Evolutionary conservation across 257 asterid genomes (phyloP), one percentile per base, ranked within the genome.

Genomic region (Asclepias syriaca): DNA sequence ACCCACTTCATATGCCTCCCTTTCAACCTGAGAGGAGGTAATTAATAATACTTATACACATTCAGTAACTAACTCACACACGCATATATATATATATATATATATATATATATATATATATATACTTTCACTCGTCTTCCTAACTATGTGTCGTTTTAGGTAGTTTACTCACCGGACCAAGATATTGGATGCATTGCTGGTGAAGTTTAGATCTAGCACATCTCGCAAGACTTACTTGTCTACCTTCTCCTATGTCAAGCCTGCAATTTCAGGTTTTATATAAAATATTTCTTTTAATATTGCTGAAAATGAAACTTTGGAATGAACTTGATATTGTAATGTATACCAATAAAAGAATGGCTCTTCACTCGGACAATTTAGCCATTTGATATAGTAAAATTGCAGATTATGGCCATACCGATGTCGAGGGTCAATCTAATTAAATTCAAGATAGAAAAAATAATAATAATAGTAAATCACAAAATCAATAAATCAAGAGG

Each of bases 321-420:
- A 14, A 60, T 60, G 66, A 59, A 60, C 66, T 60, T 60, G 10
- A 60, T 39, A 27, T 27, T 60, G 66, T 34, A 43, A 43, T 43
- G 48, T 6, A 7, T 43, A 90, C 98, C 98, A 92, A 80, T 88
- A 92, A 81, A 92, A 92, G 79, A 92, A 92, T 27, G 98, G 98
- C 69, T 90, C 94, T 77, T 69, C 83, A 61, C 96, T 88, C 72
- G 88, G 89, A 59, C 91, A 84, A n/a, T 84, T 88, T 77, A 90
- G 90, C 98, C 98, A 92, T 40, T 78, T 81, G 55, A 71, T 80
- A 50, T 88, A 92, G 76, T 88, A 92, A 64, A 88, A 87, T 15
- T 90, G 98, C 74, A 92, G 84, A 78, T 92, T 92, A 85, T 92
- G 96, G 32, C 98, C 98, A 54, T 92, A 92, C 6, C 98, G 89